phyloP scores from a whole-genome alignment of 257 asterid genomes.

The Pogostemon cablin region DNA sequence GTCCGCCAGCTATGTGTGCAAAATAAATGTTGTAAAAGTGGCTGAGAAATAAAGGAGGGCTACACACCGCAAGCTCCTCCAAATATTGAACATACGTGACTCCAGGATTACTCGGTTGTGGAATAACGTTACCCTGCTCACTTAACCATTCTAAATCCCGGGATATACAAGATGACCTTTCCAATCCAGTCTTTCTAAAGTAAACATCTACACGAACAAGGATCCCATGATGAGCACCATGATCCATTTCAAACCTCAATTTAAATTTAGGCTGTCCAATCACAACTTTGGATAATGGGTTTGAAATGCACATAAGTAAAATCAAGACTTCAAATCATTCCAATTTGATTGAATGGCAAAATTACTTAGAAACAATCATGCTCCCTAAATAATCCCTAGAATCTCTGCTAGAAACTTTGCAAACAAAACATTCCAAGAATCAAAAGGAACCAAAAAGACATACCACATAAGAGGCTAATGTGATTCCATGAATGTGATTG shows the following conservation, averaged over 20 bases:
- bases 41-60: conserved; percentile 73
- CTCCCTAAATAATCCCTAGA: neutral
- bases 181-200: conserved; percentile 91
- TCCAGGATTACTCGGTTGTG: conserved; percentile 79
- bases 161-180: conserved; percentile 60
- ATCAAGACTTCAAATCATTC: too few species aligned
- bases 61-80: conserved; percentile 72
- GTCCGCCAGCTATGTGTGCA: conserved; percentile 92
- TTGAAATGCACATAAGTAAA: too few species aligned
- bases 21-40: conserved; percentile 92
- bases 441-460: neutral
- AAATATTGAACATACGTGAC: conserved; percentile 62
- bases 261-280: too few species aligned
- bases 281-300: too few species aligned
- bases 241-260: neutral
- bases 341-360: too few species aligned
- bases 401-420: conserved; percentile 1
- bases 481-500: neutral
- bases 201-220: conserved; percentile 65
- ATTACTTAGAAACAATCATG: too few species aligned
- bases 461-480: neutral
- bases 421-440: neutral
- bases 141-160: conserved; percentile 73
- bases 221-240: conserved; percentile 2
- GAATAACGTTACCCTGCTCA: conserved; percentile 64